Evolutionary conservation across 306 rosid genomes (phyloP).

Genomic region (Corylus americana): DNA sequence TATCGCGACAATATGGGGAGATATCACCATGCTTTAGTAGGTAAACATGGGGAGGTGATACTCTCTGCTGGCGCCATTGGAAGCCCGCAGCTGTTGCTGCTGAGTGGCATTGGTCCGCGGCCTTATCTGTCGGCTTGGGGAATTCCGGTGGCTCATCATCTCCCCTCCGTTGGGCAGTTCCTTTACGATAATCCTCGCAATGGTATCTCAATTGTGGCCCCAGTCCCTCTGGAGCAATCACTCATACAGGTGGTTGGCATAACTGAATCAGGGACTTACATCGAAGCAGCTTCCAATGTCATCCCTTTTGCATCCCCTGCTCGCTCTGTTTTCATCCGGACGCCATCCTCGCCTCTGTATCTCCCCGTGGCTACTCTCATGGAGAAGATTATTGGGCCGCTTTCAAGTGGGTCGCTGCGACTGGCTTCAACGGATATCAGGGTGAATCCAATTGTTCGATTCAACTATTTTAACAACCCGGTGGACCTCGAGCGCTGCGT

Average conservation of each 20-base stretch:
- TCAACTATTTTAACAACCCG: slow-evolving; percentile 69
- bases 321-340: slow-evolving; percentile 45
- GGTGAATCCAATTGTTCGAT: slow-evolving; percentile 64
- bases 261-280: slow-evolving; percentile 65
- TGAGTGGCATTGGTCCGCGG: slow-evolving; percentile 83
- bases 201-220: slow-evolving; percentile 73
- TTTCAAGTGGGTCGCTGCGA: slow-evolving; percentile 57
- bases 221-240: slow-evolving; percentile 72
- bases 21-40: slow-evolving; percentile 63
- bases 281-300: slow-evolving; percentile 79
- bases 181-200: slow-evolving; percentile 87
- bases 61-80: slow-evolving; percentile 86
- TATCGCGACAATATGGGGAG: slow-evolving; percentile 55
- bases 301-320: slow-evolving; percentile 61
- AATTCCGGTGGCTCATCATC: slow-evolving; percentile 69
- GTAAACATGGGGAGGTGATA: slow-evolving; percentile 65
- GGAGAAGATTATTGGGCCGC: slow-evolving; percentile 68
- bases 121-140: slow-evolving; percentile 79
- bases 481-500: slow-evolving; percentile 72
- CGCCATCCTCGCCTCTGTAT: slow-evolving; percentile 53
- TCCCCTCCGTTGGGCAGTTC: slow-evolving; percentile 69
- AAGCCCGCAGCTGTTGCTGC: slow-evolving; percentile 78
- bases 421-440: slow-evolving; percentile 64
- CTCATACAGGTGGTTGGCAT: slow-evolving; percentile 90
- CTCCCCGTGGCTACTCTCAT: slow-evolving; percentile 77